phyloP scores from a whole-genome alignment of 306 rosid species.

The Heteromeles arbutifolia region DNA sequence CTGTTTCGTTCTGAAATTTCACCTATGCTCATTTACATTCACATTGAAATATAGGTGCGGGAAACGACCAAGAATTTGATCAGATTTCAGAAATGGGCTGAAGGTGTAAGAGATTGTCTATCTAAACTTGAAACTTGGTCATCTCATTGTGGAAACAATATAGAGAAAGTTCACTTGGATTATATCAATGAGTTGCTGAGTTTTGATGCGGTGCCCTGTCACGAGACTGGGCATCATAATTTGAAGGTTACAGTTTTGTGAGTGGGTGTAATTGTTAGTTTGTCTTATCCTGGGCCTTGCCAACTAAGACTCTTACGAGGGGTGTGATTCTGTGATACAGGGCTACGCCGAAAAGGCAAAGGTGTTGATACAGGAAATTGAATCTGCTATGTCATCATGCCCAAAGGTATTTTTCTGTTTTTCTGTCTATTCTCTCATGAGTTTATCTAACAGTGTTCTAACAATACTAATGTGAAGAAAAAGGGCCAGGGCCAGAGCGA shows the following conservation, averaged over 20 bases:
- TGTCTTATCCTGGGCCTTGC: constrained; percentile 20
- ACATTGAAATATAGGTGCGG: constrained; percentile 57
- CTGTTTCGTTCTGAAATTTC: constrained; percentile 12
- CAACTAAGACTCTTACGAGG: constrained; percentile 1
- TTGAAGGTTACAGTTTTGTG: constrained; percentile 63
- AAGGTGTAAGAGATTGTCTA: constrained; percentile 58
- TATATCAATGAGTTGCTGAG: constrained; percentile 49
- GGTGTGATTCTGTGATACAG: constrained; percentile 32
- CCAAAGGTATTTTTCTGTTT: constrained; percentile 39
- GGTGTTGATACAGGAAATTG: constrained; percentile 46
- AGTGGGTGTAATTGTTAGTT: constrained; percentile 6
- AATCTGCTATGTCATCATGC: constrained; percentile 39
- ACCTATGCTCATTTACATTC: constrained; percentile 12
- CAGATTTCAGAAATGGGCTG: constrained; percentile 74
- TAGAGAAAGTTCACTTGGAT: constrained; percentile 53
- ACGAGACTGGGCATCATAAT: constrained; percentile 60
- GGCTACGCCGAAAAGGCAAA: constrained; percentile 64
- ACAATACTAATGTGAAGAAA: not conserved
- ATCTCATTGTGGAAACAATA: constrained; percentile 20
- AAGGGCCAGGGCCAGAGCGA: not conserved
- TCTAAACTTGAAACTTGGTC: constrained; percentile 58
- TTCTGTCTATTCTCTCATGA: not conserved
- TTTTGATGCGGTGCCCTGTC: constrained; percentile 48
- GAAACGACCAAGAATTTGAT: constrained; percentile 54
- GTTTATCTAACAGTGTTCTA: not conserved